A percentile compares a stretch with the other conserved stretches of the same genome.
Conservation (phyloP, 495 filamentous ascomycete species). For the Symbiotaphrina buchneri region DNA sequence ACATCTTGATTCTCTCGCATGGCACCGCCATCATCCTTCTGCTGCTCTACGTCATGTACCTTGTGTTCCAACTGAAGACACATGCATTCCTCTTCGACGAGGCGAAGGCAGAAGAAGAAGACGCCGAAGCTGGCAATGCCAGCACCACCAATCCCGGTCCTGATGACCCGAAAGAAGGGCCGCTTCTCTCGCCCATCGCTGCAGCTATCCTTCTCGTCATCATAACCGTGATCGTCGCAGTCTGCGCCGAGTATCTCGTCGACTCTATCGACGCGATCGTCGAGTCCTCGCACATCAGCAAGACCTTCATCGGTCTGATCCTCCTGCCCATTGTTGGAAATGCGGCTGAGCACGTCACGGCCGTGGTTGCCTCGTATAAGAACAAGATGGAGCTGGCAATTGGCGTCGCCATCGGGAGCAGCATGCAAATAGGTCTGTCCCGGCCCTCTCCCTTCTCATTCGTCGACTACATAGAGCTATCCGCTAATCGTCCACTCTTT, state of each 20-base stretch:
- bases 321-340: constrained; percentile 95
- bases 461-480: too few relatives aligned
- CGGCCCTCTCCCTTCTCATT: too few relatives aligned
- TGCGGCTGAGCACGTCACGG: constrained; percentile 91
- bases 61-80: constrained; percentile 72
- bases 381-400: constrained; percentile 97
- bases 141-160: not conserved
- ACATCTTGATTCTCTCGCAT: constrained; percentile 68
- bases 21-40: constrained; percentile 82
- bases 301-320: constrained; percentile 90
- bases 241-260: constrained; percentile 87
- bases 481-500: too few relatives aligned
- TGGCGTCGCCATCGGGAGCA: constrained; percentile 79
- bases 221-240: constrained; percentile 61
- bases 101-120: constrained; percentile 17
- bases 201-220: constrained; percentile 50
- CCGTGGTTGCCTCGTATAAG: constrained; percentile 76
- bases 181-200: constrained; percentile 46
- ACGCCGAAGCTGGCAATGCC: constrained; percentile 8
- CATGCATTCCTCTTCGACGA: constrained; percentile 67
- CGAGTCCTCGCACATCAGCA: constrained; percentile 62
- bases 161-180: constrained; percentile 20
- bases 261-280: constrained; percentile 83
- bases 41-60: constrained; percentile 71
- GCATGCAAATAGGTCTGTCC: constrained; percentile 90